phyloP scores from a whole-genome alignment of 768 basidiomycete genomes.

The Trametes cingulata region DNA sequence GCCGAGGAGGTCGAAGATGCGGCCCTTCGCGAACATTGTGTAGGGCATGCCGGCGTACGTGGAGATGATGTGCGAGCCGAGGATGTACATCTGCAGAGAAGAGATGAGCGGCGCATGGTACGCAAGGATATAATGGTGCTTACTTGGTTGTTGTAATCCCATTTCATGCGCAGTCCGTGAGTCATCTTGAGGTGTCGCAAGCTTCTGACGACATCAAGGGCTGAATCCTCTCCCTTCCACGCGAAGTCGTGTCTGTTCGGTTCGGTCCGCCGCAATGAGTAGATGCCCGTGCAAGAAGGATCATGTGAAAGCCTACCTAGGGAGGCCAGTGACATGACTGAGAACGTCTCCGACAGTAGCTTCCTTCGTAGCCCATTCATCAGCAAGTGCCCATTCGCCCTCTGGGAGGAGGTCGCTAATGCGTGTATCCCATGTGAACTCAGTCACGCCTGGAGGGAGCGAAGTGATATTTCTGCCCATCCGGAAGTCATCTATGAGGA shows the following conservation, averaged over 20 bases:
- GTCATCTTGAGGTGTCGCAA: slow-evolving; percentile 35
- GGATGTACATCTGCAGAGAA: slow-evolving; percentile 40
- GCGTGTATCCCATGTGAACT: slow-evolving; percentile 33
- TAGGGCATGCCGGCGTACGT: slow-evolving; percentile 37
- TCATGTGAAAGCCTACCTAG: slow-evolving; percentile 29
- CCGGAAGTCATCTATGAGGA: slow-evolving; percentile 36
- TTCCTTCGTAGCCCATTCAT: slow-evolving; percentile 41
- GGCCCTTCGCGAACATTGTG: slow-evolving; percentile 41
- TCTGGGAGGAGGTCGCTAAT: slow-evolving; percentile 38
- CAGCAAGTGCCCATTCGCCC: slow-evolving; percentile 42
- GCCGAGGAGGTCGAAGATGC: slow-evolving; percentile 41
- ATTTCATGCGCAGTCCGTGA: slow-evolving; percentile 39
- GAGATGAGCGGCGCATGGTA: background rate
- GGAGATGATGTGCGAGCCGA: slow-evolving; percentile 36
- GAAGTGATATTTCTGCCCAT: slow-evolving; percentile 29
- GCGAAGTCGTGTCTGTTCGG: slow-evolving; percentile 36
- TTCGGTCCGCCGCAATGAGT: no score
- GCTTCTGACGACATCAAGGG: slow-evolving; percentile 26
- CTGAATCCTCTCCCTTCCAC: slow-evolving; percentile 32
- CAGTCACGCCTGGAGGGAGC: slow-evolving; percentile 22
- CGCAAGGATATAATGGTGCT: background rate
- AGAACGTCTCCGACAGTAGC: slow-evolving; percentile 41
- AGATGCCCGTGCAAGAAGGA: background rate
- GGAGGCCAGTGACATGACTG: slow-evolving; percentile 25
- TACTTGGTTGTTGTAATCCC: slow-evolving; percentile 43